These are phyloP conservation scores for Curvularia sp. DNA, from an alignment of 2,329 filamentous ascomycete genomes.

Conservation along the genomic window DNA sequence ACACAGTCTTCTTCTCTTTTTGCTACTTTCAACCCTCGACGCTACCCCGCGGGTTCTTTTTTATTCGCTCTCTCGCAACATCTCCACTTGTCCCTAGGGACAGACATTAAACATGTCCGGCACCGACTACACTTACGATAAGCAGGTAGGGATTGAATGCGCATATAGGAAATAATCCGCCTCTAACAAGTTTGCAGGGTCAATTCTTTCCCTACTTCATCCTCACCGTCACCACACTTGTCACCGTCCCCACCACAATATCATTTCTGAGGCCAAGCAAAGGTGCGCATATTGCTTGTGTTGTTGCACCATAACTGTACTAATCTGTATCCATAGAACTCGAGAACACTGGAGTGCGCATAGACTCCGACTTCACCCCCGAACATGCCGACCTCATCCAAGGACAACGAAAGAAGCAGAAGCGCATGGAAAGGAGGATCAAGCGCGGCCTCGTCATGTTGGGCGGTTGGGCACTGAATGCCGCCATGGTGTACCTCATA, in stretches of 20 bases:
- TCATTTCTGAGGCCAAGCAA: constrained; percentile 81
- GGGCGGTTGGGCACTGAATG: constrained; percentile 82
- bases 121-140: constrained; percentile 97
- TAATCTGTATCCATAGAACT: constrained; percentile 60
- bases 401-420: constrained; percentile 81
- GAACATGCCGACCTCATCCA: constrained; percentile 85
- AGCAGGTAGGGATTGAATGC: constrained; percentile 66
- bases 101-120: constrained; percentile 46
- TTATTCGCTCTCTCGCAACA: constrained; percentile 26
- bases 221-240: constrained; percentile 83
- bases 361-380: constrained; percentile 81
- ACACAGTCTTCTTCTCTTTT: constrained; percentile 14
- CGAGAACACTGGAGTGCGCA: constrained; percentile 80
- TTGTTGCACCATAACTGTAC: constrained; percentile 7
- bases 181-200: constrained; percentile 62
- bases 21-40: constrained; percentile 26
- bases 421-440: constrained; percentile 85
- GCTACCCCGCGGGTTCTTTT: constrained; percentile 25
- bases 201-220: constrained; percentile 99
- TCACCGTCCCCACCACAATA: constrained; percentile 91
- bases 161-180: background rate
- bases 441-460: constrained; percentile 82
- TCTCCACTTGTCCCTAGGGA: constrained; percentile 27
- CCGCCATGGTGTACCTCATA: constrained; percentile 91
- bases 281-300: constrained; percentile 55